Evolutionary conservation across 2,329 filamentous ascomycete species (phyloP), one percentile per base, ranked within the genome.

Genomic region (Aspergillus candidus): DNA sequence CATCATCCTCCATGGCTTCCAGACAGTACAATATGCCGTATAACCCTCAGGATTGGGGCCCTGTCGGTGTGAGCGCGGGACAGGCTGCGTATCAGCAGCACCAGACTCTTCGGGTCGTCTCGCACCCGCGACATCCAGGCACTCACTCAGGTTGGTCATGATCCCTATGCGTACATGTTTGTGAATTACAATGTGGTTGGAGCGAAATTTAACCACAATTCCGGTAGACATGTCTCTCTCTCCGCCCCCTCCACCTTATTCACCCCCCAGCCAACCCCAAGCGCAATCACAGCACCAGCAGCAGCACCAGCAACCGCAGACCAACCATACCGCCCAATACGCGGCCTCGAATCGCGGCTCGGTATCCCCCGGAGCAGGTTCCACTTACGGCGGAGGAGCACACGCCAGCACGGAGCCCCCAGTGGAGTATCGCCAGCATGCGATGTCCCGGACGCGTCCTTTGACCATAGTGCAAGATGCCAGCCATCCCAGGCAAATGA

Each of bases 31-130:
- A 58, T 54, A 62, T 67, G 17, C 65, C 69, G 7, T 75, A 75
- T 49, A 72, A 75, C 50, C 72, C 72, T 31, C 70, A 70, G 48
- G 68, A 74, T 60, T 75, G 72, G 72, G 70, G 66, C 1, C 66
- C 67, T 14, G 63, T 69, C 35, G 60, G 61, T 13, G 57, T 57
- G 34, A 54, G 53, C 31, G 40, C 49, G 33, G 55, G 56, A 29
- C 57, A 62, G 40, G 44, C 57, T 34, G 40, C 54, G 30, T 63
- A 63, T 58, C 40, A 55, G 11, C 62, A 59, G 11, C 62, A 59
- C 38, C 43, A 52, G 31, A 59, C 53, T 38, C 51, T 59, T 51
- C 60, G 58, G 22, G 46, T 58, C 32, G 49, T 51, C 36, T 47
- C 48, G 42, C 61, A 59, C 18, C 52, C 53, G 39, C 55, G 53